Conservation (phyloP, 352 stramenopile genomes). For the Phytopythium litorale region DNA sequence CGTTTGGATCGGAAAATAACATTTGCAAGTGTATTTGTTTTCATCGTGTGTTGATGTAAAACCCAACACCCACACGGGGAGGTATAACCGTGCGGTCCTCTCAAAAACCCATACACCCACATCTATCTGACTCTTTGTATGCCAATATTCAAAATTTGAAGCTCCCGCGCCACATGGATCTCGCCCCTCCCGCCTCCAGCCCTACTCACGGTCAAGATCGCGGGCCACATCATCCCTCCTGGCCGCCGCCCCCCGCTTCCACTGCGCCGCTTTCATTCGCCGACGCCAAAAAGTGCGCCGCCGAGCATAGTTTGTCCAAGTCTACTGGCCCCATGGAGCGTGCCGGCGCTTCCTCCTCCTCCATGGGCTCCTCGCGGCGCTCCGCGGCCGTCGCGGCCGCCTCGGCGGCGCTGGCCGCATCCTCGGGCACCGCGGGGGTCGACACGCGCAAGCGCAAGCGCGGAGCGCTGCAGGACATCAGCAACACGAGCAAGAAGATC, state of each 20-base stretch:
- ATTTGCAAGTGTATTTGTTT: background rate
- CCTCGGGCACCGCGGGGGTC: slow-evolving; percentile 8
- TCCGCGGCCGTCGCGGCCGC: slow-evolving; percentile 9
- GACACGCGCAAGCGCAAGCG: slow-evolving; percentile 73
- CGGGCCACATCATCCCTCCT: slow-evolving; percentile 7
- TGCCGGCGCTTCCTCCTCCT: slow-evolving; percentile 1
- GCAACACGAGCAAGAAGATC: slow-evolving; percentile 56
- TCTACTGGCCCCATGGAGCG: slow-evolving; percentile 4
- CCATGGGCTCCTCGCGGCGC: background rate
- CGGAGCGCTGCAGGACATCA: slow-evolving; percentile 78
- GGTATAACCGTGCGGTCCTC: background rate
- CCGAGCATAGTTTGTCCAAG: background rate
- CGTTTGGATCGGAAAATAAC: background rate
- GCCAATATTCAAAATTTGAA: slow-evolving; percentile 8
- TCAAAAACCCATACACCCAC: slow-evolving; percentile 1
- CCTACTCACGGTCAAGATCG: background rate
- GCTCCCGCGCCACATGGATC: background rate
- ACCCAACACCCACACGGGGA: too few relatives aligned
- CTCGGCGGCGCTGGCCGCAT: background rate
- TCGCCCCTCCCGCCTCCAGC: background rate
- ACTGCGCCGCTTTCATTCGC: background rate
- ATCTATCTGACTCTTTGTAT: slow-evolving; percentile 4
- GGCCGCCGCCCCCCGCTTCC: background rate
- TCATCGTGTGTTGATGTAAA: background rate
- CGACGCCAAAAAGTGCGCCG: background rate